Evolutionary conservation across 768 basidiomycete genomes (phyloP).

Genomic region (Boletus pseudo-olivaceus): DNA sequence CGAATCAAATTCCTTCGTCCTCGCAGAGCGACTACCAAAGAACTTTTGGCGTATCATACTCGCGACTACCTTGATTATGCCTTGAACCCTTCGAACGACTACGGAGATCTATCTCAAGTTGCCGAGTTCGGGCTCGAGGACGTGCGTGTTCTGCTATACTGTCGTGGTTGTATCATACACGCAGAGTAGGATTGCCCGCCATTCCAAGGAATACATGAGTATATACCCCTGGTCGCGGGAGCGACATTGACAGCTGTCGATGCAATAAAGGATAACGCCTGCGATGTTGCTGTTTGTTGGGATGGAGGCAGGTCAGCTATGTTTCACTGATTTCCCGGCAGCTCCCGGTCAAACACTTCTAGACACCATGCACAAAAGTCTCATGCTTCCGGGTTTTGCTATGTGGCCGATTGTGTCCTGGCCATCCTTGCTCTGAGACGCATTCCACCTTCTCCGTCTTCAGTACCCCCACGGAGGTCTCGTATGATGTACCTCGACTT

Average conservation of each 20-base stretch:
- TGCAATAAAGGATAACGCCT: slow-evolving; percentile 46
- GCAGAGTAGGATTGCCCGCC: slow-evolving; percentile 71
- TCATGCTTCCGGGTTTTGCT: slow-evolving; percentile 87
- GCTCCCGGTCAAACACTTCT: background rate
- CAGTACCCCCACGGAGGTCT: slow-evolving; percentile 35
- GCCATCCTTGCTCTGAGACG: slow-evolving; percentile 70
- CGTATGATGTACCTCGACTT: slow-evolving; percentile 90
- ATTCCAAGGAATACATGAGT: slow-evolving; percentile 66
- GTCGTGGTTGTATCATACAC: background rate
- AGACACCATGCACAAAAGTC: slow-evolving; percentile 84
- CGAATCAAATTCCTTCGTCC: slow-evolving; percentile 51
- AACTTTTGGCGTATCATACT: slow-evolving; percentile 67
- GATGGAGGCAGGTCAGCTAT: slow-evolving; percentile 76
- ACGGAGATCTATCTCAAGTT: slow-evolving; percentile 16
- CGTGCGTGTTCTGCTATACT: slow-evolving; percentile 32
- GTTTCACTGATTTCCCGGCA: background rate
- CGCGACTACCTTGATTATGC: slow-evolving; percentile 65
- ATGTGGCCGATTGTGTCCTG: slow-evolving; percentile 86
- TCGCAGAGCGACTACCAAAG: slow-evolving; percentile 47
- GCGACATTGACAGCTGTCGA: slow-evolving; percentile 73
- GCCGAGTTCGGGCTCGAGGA: slow-evolving; percentile 59
- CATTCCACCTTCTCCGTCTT: slow-evolving; percentile 17
- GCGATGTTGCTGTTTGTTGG: slow-evolving; percentile 78
- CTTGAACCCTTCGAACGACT: slow-evolving; percentile 34
- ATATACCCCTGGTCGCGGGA: slow-evolving; percentile 71